phyloP scores from a whole-genome alignment of 805 yeast species.

The Cyberlindnera xishuangbannaensis region DNA sequence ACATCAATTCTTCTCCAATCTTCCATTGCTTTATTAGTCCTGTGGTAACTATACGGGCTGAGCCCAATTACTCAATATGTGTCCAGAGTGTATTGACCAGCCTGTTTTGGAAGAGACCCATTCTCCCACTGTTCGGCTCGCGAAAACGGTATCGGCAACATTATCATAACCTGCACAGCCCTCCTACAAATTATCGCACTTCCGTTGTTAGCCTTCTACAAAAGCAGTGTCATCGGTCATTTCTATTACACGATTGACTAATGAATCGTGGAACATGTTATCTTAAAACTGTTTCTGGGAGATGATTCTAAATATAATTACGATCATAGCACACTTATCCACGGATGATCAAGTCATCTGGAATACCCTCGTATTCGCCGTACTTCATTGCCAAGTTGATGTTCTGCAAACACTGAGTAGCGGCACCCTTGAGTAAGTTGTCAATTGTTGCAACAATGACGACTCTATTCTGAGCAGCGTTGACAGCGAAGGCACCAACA shows the following conservation, averaged over 20 bases:
- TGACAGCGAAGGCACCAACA: slow-evolving; percentile 94
- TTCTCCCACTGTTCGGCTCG: no score
- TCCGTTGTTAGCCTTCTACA: no score
- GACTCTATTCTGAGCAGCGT: slow-evolving; percentile 80
- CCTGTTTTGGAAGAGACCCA: no score
- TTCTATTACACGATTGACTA: slow-evolving; percentile 1
- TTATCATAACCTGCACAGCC: no score
- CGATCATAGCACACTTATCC: slow-evolving; percentile 13
- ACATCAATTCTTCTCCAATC: slow-evolving; percentile 95
- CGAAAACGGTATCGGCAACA: not conserved
- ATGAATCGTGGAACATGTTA: not conserved
- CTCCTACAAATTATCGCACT: no score
- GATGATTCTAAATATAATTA: not conserved
- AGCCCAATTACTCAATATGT: no score
- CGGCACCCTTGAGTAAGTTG: slow-evolving; percentile 95
- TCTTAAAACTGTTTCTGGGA: not conserved
- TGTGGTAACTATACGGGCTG: not conserved
- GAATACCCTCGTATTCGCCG: slow-evolving; percentile 94
- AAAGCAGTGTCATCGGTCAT: no score
- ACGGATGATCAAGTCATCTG: slow-evolving; percentile 48
- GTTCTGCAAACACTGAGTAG: slow-evolving; percentile 96
- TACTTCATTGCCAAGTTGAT: slow-evolving; percentile 86
- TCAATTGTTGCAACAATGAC: slow-evolving; percentile 95
- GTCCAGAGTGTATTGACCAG: no score
- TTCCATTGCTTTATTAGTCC: slow-evolving; percentile 34